Percentiles rank a stretch among this genome's conserved stretches.
These are phyloP conservation scores for Rubroboletus pulcherrimus DNA, from an alignment of 768 basidiomycete species.

Conservation along the genomic window DNA sequence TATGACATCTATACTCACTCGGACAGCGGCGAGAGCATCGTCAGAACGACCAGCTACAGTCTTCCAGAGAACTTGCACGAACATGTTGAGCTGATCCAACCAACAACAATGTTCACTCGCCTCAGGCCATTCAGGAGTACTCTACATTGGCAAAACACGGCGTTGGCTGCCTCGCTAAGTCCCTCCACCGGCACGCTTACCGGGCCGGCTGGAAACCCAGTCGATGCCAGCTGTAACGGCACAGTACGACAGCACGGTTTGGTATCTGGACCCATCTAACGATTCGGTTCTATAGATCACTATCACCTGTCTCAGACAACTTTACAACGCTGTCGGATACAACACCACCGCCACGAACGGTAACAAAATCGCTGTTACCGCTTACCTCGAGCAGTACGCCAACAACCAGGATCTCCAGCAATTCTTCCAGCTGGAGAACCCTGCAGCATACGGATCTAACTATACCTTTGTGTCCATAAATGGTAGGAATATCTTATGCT, in stretches of 20 bases:
- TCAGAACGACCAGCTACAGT: conserved; percentile 68
- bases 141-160: conserved; percentile 29
- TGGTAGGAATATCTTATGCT: conserved; percentile 33
- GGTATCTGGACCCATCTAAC: background rate
- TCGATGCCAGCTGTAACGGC: conserved; percentile 47
- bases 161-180: background rate
- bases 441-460: conserved; percentile 45
- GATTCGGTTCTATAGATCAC: conserved; percentile 37
- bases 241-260: conserved; percentile 17
- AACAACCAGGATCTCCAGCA: conserved; percentile 49
- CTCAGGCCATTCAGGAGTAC: conserved; percentile 42
- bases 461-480: conserved; percentile 55
- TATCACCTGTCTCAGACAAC: conserved; percentile 47
- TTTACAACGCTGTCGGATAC: conserved; percentile 53
- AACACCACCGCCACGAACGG: conserved; percentile 37
- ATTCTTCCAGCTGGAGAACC: conserved; percentile 48
- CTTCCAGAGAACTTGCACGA: conserved; percentile 55
- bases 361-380: conserved; percentile 53
- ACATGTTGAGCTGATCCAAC: conserved; percentile 67
- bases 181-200: conserved; percentile 17
- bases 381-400: conserved; percentile 52
- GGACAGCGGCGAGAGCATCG: conserved; percentile 47
- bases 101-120: conserved; percentile 65
- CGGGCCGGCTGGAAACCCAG: conserved; percentile 33
- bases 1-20: conserved; percentile 61